Evolutionary conservation across 1,284 basidiomycete species (phyloP).

Genomic region (Leccinum solheimii): DNA sequence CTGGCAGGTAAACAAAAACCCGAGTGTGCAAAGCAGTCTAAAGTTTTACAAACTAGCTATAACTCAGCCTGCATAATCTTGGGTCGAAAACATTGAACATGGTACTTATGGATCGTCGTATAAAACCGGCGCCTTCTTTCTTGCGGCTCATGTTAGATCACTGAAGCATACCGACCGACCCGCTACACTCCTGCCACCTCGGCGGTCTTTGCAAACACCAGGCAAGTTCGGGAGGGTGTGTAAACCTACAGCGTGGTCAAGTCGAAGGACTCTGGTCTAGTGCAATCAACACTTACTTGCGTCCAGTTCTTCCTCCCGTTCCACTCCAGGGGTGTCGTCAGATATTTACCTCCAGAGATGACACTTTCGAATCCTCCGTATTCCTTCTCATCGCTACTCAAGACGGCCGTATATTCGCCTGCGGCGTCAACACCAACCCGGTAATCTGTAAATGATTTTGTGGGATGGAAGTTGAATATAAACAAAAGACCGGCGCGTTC

Average conservation of each 20-base stretch:
- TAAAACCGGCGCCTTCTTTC: background rate
- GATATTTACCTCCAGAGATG: conserved; percentile 62
- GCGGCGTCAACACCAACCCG: conserved; percentile 85
- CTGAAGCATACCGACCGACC: background rate
- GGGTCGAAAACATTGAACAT: background rate
- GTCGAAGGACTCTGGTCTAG: conserved; percentile 9
- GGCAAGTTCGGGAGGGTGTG: conserved; percentile 70
- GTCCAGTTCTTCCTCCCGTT: conserved; percentile 87
- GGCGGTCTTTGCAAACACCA: conserved; percentile 60
- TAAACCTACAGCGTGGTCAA: conserved; percentile 60
- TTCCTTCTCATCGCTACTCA: conserved; percentile 83
- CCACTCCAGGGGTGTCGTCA: conserved; percentile 90
- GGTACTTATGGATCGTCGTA: background rate
- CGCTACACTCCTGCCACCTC: conserved; percentile 1
- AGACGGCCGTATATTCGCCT: conserved; percentile 83
- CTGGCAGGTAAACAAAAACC: no score
- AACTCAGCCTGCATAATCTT: background rate
- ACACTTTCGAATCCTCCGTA: conserved; percentile 92
- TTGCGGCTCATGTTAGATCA: background rate
- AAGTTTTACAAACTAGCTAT: background rate
- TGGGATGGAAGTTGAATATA: conserved; percentile 96
- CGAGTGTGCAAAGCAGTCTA: background rate
- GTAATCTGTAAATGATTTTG: conserved; percentile 89
- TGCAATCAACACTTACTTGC: conserved; percentile 56
- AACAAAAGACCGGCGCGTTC: conserved; percentile 93